Evolutionary conservation across 208 protist species (phyloP), one percentile per base, ranked within the genome.

Genomic region (Wallacemonas sp.): DNA sequence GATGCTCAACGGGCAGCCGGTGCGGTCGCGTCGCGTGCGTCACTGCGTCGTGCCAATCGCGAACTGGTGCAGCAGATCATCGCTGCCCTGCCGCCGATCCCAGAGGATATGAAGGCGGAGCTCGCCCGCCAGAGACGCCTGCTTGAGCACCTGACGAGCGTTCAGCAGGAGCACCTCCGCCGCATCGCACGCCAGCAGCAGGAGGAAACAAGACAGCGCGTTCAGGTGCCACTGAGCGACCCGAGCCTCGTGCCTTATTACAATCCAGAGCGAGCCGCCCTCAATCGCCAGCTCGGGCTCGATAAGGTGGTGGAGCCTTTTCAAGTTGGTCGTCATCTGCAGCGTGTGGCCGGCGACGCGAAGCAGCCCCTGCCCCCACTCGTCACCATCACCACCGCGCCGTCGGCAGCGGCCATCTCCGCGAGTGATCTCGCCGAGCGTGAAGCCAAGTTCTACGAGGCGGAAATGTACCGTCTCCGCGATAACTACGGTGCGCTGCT

Each of bases 41-140:
- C 47, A 17, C 5, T 24, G 32, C 47, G 47, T 17, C 47, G 47
- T 17, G 47, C 19, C 16, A 58, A 58, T 47, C 38, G 49, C 0
- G 70, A 60, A 16, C 66, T 81, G 9, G 70, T 77, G 2, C 56
- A 73, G 34, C 70, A 66, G 21, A 48, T 67, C 21, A 30, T 67
- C 21, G 29, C 39, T 12, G 66, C 68, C 1, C 47, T 80, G 21
- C 69, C 68, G 0, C n/a, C 62, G 6, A 30, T 90, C 23, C 75
- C 87, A 9, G 33, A 55, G 1, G 83, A 78, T 16, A 64, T 93
- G 38, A 62, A 67, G n/a, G 48, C 26, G 0, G 87, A 93, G 58
- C 67, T 93, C 14, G 43, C 32, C 1, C 73, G 72, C 4, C 87
- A 93, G 75, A 80, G 81, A 3, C 62, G 63, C 3, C 67, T 90